Conservation (phyloP, 108 stramenopile species). For the Hondaea fermentalgiana region DNA sequence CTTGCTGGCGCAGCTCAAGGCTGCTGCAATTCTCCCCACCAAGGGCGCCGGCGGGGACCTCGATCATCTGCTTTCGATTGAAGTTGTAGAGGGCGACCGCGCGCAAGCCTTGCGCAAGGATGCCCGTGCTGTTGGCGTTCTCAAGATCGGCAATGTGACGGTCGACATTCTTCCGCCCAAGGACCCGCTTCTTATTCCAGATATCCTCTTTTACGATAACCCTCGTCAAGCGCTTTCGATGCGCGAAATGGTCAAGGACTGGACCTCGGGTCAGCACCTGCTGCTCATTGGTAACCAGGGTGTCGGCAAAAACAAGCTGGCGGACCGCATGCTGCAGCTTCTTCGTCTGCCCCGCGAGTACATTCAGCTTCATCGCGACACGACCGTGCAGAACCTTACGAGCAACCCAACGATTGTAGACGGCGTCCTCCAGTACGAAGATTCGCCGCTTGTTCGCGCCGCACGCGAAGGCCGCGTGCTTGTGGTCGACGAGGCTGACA, state of each 20-base stretch:
- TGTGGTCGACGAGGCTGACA: conserved; percentile 82
- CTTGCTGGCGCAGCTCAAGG: not conserved
- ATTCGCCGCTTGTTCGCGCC: conserved; percentile 73
- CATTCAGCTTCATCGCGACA: conserved; percentile 78
- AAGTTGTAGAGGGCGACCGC: not conserved
- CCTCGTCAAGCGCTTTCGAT: conserved; percentile 43
- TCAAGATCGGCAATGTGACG: conserved; percentile 36
- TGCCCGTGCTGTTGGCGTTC: not conserved
- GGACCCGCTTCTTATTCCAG: conserved; percentile 43
- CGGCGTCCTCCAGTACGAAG: conserved; percentile 60
- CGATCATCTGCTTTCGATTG: not conserved
- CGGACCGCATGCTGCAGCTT: conserved; percentile 56
- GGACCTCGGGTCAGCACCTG: conserved; percentile 56
- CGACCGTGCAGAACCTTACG: conserved; percentile 62
- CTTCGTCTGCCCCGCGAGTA: conserved; percentile 72
- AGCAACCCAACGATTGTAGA: conserved; percentile 55
- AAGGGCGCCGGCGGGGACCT: not conserved
- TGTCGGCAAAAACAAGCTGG: conserved; percentile 77
- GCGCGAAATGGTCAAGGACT: conserved; percentile 49
- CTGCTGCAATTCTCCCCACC: not conserved
- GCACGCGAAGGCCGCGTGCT: conserved; percentile 57
- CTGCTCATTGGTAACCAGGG: conserved; percentile 75
- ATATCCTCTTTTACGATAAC: conserved; percentile 41
- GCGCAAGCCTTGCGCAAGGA: not conserved
- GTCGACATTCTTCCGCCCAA: conserved; percentile 15